Conservation (phyloP, 179 eudicot species). For the Spergularia azorica region DNA sequence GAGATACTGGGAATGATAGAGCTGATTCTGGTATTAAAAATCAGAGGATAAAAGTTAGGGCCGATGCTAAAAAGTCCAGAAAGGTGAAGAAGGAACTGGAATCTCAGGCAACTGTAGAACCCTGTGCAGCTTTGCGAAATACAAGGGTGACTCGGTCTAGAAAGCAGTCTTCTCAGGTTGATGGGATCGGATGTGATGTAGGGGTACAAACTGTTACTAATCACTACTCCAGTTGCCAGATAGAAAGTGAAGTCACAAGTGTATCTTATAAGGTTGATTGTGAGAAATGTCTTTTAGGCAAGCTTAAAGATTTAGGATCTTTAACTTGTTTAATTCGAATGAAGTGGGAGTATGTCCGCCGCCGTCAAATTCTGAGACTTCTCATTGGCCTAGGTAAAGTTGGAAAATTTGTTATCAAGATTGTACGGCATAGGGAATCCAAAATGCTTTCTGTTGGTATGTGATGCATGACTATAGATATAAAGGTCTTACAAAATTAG, state of each 20-base stretch:
- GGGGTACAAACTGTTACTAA: constrained; percentile 23
- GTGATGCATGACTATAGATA: neutral
- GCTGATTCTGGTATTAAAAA: constrained; percentile 7
- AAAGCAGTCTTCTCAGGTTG: constrained; percentile 40
- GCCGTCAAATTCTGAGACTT: constrained; percentile 57
- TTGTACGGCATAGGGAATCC: neutral
- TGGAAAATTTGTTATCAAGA: neutral
- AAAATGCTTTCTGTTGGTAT: neutral
- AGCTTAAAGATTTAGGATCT: constrained; percentile 41
- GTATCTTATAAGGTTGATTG: constrained; percentile 53
- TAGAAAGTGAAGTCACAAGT: constrained; percentile 28
- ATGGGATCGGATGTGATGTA: constrained; percentile 20
- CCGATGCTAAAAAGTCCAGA: constrained; percentile 41
- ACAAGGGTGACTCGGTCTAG: constrained; percentile 63
- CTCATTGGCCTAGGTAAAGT: constrained; percentile 69
- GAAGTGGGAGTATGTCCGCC: constrained; percentile 81
- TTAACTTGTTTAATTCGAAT: constrained; percentile 42
- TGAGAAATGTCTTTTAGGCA: constrained; percentile 58
- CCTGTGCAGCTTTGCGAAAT: constrained; percentile 28
- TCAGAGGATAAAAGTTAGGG: constrained; percentile 26
- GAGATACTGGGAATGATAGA: neutral
- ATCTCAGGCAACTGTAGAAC: constrained; percentile 33
- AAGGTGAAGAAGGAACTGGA: constrained; percentile 49
- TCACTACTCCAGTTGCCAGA: constrained; percentile 24
- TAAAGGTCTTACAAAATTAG: neutral